A percentile compares a stretch with the other conserved stretches of the same genome.
These are phyloP conservation scores for Mortierella sp. DNA, from an alignment of 371 early-diverging fungal species.

Conservation along the genomic window DNA sequence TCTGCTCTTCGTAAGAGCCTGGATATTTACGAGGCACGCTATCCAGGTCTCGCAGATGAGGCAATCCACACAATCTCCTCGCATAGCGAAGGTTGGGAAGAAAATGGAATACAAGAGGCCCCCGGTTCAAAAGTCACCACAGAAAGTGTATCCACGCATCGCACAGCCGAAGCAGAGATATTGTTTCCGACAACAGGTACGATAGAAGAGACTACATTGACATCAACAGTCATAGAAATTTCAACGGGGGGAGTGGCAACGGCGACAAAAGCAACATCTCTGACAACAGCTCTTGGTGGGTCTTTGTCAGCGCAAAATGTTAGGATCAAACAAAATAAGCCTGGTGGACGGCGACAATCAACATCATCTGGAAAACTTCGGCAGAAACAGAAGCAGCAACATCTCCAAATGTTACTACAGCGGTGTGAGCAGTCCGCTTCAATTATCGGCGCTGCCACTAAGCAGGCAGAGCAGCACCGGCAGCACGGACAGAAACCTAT, in stretches of 20 bases:
- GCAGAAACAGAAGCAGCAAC: conserved; percentile 19
- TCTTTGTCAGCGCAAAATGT: conserved; percentile 7
- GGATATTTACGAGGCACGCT: conserved; percentile 17
- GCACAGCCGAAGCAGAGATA: too few relatives aligned
- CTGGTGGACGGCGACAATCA: conserved; percentile 12
- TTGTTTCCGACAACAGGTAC: not conserved
- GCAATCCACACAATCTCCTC: not conserved
- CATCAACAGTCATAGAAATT: not conserved
- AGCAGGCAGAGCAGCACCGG: too few relatives aligned
- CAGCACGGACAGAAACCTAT: too few relatives aligned
- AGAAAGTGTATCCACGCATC: not conserved
- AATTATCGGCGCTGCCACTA: not conserved
- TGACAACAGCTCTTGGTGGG: not conserved
- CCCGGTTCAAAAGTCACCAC: not conserved
- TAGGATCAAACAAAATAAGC: conserved; percentile 3
- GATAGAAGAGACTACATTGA: not conserved
- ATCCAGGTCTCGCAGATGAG: not conserved
- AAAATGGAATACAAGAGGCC: conserved; percentile 4
- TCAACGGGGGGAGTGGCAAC: not conserved
- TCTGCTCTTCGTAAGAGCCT: conserved; percentile 18
- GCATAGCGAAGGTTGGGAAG: conserved; percentile 10
- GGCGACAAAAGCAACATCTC: not conserved
- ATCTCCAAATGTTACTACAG: conserved; percentile 16
- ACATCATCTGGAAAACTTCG: conserved; percentile 9
- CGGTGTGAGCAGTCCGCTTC: conserved; percentile 11